phyloP scores from a whole-genome alignment of 2,329 filamentous ascomycete species.

The Fusarium denticulatum region DNA sequence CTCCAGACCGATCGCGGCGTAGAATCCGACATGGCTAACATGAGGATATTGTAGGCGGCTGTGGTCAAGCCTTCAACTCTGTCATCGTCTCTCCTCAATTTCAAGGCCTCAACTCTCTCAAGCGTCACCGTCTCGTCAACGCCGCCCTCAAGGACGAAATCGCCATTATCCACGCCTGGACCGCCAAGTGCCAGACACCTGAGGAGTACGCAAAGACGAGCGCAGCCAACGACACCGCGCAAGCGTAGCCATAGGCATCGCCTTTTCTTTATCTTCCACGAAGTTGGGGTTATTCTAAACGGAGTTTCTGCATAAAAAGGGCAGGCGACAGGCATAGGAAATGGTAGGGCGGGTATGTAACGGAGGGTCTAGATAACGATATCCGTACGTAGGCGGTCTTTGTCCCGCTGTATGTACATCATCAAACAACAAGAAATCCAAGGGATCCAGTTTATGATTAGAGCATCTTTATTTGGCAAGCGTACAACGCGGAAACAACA shows the following conservation, averaged over 20 bases:
- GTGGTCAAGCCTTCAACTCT: conserved; percentile 69
- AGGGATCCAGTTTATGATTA: conserved; percentile 34
- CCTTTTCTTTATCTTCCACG: background rate
- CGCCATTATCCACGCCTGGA: conserved; percentile 92
- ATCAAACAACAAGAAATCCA: conserved; percentile 11
- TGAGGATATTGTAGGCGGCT: conserved; percentile 59
- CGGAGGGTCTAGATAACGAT: conserved; percentile 3
- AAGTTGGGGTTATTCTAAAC: background rate
- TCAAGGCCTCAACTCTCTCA: conserved; percentile 77
- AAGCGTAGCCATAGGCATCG: conserved; percentile 7
- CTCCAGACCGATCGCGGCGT: conserved; percentile 25
- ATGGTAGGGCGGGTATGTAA: background rate
- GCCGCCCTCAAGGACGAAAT: conserved; percentile 86
- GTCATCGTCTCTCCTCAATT: conserved; percentile 74
- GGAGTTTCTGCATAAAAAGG: conserved; percentile 15
- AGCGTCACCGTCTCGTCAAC: conserved; percentile 88
- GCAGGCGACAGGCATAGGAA: background rate
- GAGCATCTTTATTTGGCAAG: conserved; percentile 36
- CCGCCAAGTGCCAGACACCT: conserved; percentile 90
- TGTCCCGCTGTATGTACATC: conserved; percentile 32
- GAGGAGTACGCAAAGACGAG: conserved; percentile 77
- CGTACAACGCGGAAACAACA: conserved; percentile 31
- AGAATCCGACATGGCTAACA: conserved; percentile 5
- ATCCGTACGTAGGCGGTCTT: conserved; percentile 21
- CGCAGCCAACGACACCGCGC: conserved; percentile 20